Conservation (phyloP, 2,329 filamentous ascomycete genomes). For the Cercospora zeae-maydis region DNA sequence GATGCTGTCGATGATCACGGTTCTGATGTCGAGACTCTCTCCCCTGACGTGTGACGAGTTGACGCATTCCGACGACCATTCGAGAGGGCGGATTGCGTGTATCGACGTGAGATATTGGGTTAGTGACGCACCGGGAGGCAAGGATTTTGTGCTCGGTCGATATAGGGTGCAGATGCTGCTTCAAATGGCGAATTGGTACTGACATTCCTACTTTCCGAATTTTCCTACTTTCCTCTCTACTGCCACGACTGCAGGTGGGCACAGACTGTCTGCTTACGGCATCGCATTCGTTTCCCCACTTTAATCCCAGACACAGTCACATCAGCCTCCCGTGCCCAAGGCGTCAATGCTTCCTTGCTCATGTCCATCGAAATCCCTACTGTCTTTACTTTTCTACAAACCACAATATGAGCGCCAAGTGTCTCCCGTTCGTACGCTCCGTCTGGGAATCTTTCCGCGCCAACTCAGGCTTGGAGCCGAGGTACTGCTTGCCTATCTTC, state of each 20-base stretch:
- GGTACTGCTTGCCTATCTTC: slow-evolving; percentile 49
- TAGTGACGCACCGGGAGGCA: slow-evolving; percentile 5
- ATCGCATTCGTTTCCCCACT: background rate
- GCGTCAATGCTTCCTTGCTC: background rate
- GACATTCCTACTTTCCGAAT: background rate
- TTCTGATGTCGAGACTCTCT: slow-evolving; percentile 13
- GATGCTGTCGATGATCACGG: slow-evolving; percentile 4
- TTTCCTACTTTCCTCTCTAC: background rate
- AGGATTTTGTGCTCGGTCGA: slow-evolving; percentile 13
- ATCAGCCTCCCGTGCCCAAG: background rate
- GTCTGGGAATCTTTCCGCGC: slow-evolving; percentile 65
- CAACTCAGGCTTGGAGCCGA: slow-evolving; percentile 83
- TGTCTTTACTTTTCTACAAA: background rate
- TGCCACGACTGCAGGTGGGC: background rate
- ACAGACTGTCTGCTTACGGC: background rate
- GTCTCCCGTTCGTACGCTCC: slow-evolving; percentile 33
- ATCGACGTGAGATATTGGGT: background rate
- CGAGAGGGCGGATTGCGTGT: background rate
- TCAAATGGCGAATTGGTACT: slow-evolving; percentile 8
- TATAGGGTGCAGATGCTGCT: slow-evolving; percentile 19
- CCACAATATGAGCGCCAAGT: slow-evolving; percentile 12
- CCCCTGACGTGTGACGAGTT: slow-evolving; percentile 10
- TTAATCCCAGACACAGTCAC: background rate
- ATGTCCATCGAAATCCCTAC: background rate
- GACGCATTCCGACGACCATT: slow-evolving; percentile 6